Evolutionary conservation across 306 rosid genomes (phyloP).

Genomic region (Myrica gale): DNA sequence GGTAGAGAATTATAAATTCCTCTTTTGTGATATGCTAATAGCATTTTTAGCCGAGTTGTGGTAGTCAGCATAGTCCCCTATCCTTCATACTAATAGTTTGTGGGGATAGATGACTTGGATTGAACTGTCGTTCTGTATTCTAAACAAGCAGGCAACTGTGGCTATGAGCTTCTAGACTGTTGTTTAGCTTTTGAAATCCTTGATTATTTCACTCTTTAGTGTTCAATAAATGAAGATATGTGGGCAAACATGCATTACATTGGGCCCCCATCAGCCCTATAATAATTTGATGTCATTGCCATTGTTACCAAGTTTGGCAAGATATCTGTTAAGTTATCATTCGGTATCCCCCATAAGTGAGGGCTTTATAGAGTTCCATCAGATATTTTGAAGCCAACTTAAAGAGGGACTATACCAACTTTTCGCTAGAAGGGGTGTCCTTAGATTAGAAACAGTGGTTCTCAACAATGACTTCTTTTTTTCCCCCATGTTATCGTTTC

Average conservation of each 20-base stretch:
- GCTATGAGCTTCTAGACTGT: background rate
- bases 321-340: background rate
- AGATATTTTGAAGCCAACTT: background rate
- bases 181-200: slow-evolving; percentile 9
- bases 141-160: background rate
- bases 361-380: background rate
- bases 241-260: too few relatives aligned
- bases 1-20: background rate
- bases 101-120: background rate
- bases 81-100: background rate
- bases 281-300: background rate
- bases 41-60: background rate
- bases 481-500: background rate
- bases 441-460: background rate
- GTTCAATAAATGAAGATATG: background rate
- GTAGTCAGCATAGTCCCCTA: background rate
- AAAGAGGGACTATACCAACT: background rate
- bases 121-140: background rate
- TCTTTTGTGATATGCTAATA: background rate
- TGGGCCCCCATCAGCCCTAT: background rate
- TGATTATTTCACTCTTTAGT: slow-evolving; percentile 4
- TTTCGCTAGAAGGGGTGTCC: background rate
- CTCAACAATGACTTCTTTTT: background rate
- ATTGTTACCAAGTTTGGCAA: background rate
- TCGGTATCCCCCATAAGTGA: background rate